A percentile compares a stretch with the other conserved stretches of the same genome.
Conservation (phyloP, 2,329 filamentous ascomycete species). For the Cordyceps cateniannulata region DNA sequence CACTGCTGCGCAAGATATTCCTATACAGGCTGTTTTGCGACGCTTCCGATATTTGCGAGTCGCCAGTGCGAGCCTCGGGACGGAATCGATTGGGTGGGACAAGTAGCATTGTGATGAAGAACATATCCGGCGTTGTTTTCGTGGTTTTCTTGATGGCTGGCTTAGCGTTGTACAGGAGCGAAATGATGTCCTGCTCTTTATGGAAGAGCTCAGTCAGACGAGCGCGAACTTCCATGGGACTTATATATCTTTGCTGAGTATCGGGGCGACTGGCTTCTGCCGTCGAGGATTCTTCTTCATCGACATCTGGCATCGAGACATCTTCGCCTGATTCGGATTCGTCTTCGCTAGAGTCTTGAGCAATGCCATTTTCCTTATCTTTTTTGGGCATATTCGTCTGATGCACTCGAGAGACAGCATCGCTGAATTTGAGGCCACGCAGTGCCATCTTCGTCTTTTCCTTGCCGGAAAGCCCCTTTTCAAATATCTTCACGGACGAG, state of each 20-base stretch:
- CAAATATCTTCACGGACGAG: slow-evolving; percentile 87
- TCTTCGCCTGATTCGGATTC: slow-evolving; percentile 27
- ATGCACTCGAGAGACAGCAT: slow-evolving; percentile 53
- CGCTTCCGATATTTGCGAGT: slow-evolving; percentile 76
- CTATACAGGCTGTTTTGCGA: slow-evolving; percentile 87
- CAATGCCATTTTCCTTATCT: slow-evolving; percentile 15
- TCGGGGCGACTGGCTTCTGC: slow-evolving; percentile 12
- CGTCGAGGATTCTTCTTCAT: slow-evolving; percentile 26
- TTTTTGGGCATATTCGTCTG: slow-evolving; percentile 29
- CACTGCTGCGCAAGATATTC: slow-evolving; percentile 69
- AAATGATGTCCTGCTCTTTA: slow-evolving; percentile 77
- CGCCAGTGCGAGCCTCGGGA: slow-evolving; percentile 76
- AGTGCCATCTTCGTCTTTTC: slow-evolving; percentile 72
- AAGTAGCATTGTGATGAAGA: slow-evolving; percentile 80
- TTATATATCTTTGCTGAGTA: slow-evolving; percentile 67
- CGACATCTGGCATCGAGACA: slow-evolving; percentile 27
- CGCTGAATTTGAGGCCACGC: slow-evolving; percentile 56
- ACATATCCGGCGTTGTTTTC: slow-evolving; percentile 75
- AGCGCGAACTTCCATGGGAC: slow-evolving; percentile 74
- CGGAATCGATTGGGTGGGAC: slow-evolving; percentile 91
- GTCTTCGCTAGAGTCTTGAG: slow-evolving; percentile 26
- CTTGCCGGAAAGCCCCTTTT: slow-evolving; percentile 69
- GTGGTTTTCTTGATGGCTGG: slow-evolving; percentile 50
- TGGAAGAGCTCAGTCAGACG: slow-evolving; percentile 74
- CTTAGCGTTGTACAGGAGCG: slow-evolving; percentile 77